A percentile compares a stretch with the other conserved stretches of the same genome.
These are phyloP conservation scores for Epichloe bromicola DNA, from an alignment of 2,329 filamentous ascomycete species.

Conservation along the genomic window DNA sequence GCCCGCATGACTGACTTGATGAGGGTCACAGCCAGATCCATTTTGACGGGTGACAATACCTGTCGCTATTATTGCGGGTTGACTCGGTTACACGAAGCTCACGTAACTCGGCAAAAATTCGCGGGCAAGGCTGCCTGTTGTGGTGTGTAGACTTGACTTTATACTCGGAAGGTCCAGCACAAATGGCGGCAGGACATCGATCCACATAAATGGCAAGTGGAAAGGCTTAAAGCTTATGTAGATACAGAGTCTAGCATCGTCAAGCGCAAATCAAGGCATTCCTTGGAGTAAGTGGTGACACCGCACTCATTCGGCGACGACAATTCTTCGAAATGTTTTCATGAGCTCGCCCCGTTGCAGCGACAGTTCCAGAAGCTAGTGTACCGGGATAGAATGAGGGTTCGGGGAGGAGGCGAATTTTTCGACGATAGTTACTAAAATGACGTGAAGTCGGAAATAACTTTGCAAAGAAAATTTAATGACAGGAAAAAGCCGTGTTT, in stretches of 20 bases:
- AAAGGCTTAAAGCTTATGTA: neutral
- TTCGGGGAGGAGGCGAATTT: neutral
- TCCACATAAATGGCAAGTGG: neutral
- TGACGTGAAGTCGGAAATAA: neutral
- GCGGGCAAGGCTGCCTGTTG: neutral
- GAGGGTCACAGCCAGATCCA: constrained; percentile 56
- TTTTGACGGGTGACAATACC: constrained; percentile 10
- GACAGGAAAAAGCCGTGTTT: too few relatives aligned
- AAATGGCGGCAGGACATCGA: too few relatives aligned
- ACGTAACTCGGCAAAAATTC: neutral
- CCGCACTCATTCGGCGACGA: neutral
- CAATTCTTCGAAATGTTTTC: neutral
- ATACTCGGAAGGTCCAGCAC: neutral
- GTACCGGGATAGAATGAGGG: neutral
- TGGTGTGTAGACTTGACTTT: neutral
- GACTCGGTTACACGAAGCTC: neutral
- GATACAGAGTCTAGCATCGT: neutral
- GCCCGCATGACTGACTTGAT: constrained; percentile 76
- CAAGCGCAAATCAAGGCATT: neutral
- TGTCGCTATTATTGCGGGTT: neutral
- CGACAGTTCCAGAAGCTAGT: neutral
- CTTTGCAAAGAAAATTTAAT: neutral
- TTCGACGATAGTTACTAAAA: too few relatives aligned
- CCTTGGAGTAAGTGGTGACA: neutral
- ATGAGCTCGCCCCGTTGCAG: neutral